These are phyloP conservation scores for Anisodus tanguticus DNA, from an alignment of 257 asterid genomes.

Conservation along the genomic window DNA sequence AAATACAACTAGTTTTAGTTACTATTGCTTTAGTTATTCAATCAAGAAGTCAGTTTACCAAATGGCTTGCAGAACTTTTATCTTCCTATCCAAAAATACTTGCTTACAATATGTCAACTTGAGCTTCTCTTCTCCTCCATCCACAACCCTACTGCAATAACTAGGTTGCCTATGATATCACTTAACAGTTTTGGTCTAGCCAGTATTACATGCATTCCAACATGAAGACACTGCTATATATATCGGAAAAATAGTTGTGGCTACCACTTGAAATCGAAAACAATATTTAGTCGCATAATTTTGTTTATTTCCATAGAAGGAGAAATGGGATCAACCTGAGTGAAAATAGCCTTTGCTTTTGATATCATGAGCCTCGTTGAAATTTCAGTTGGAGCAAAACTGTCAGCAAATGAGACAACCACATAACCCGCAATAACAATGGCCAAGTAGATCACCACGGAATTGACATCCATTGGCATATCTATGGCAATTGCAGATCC, in stretches of 20 bases:
- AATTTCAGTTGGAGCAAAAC: constrained; percentile 90
- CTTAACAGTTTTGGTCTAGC: background rate
- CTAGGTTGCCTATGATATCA: background rate
- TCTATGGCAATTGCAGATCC: constrained; percentile 93
- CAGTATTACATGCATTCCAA: background rate
- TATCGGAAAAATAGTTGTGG: background rate
- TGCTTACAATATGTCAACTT: background rate
- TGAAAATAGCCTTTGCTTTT: constrained; percentile 85
- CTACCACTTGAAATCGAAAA: background rate
- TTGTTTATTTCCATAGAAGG: constrained; percentile 1
- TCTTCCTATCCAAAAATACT: background rate
- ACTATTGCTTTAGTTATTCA: background rate
- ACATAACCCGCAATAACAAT: constrained; percentile 86
- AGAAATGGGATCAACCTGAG: constrained; percentile 61
- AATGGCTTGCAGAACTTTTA: background rate
- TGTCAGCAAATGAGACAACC: constrained; percentile 98
- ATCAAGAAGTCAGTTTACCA: background rate
- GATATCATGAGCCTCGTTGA: constrained; percentile 85
- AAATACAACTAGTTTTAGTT: background rate
- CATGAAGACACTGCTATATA: background rate
- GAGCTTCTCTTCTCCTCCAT: constrained; percentile 6
- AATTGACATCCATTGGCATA: constrained; percentile 94
- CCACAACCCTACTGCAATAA: constrained; percentile 22
- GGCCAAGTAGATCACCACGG: constrained; percentile 94
- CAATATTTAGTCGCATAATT: background rate